A percentile compares a stretch with the other conserved stretches of the same genome.
Evolutionary conservation across 2,329 filamentous ascomycete genomes (phyloP).

Genomic region (Aspergillus sp.): DNA sequence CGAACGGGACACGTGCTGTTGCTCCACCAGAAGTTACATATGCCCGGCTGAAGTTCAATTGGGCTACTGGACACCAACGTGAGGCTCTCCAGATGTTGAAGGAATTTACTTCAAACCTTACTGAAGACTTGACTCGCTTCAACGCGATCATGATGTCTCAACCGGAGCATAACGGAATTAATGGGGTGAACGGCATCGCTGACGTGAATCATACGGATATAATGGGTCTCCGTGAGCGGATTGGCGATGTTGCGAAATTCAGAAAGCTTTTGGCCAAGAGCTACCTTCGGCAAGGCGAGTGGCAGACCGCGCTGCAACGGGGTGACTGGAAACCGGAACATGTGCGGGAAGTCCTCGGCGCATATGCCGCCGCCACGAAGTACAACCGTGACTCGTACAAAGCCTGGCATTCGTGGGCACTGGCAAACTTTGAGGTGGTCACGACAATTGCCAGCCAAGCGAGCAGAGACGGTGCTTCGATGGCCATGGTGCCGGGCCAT

Average conservation of each 20-base stretch:
- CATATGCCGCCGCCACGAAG: slow-evolving; percentile 86
- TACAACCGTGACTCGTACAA: slow-evolving; percentile 98
- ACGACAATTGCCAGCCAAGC: slow-evolving; percentile 71
- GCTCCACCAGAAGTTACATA: slow-evolving; percentile 79
- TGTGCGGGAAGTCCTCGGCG: slow-evolving; percentile 83
- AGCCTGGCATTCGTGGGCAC: slow-evolving; percentile 97
- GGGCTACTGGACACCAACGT: slow-evolving; percentile 75
- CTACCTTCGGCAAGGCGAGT: slow-evolving; percentile 94
- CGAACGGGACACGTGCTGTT: slow-evolving; percentile 39
- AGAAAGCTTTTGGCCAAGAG: slow-evolving; percentile 84
- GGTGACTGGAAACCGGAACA: slow-evolving; percentile 86
- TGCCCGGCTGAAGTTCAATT: slow-evolving; percentile 95
- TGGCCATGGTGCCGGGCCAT: slow-evolving; percentile 59
- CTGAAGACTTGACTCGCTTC: slow-evolving; percentile 55
- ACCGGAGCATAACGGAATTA: slow-evolving; percentile 41
- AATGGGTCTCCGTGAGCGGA: slow-evolving; percentile 37
- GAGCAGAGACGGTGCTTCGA: slow-evolving; percentile 53
- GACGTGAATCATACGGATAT: slow-evolving; percentile 42
- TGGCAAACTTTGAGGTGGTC: slow-evolving; percentile 98
- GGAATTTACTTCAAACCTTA: slow-evolving; percentile 60
- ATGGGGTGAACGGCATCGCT: slow-evolving; percentile 46
- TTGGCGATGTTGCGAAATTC: slow-evolving; percentile 55
- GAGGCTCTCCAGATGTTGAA: slow-evolving; percentile 60
- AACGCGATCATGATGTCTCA: slow-evolving; percentile 42
- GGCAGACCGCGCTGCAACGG: slow-evolving; percentile 82